Percentiles rank a stretch among this genome's conserved stretches.
These are phyloP conservation scores for Centaurea solstitialis DNA, from an alignment of 129 eudicot species.

Conservation along the genomic window DNA sequence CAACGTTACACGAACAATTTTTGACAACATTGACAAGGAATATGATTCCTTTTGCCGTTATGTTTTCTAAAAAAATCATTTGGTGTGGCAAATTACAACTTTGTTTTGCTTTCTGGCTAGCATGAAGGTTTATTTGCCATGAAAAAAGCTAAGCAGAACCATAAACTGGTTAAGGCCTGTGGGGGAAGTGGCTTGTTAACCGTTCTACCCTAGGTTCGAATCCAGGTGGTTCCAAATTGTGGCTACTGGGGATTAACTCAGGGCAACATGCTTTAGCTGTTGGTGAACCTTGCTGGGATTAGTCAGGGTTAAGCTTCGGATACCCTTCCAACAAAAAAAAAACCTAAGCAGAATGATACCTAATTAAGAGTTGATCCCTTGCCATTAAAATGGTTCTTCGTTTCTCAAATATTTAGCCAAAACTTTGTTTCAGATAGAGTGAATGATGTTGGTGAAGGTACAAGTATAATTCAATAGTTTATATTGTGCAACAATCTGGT, in stretches of 20 bases:
- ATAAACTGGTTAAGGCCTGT: no score
- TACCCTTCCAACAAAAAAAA: no score
- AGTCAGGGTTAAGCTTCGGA: no score
- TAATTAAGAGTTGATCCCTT: no score
- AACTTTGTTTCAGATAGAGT: no score
- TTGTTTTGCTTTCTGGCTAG: neutral
- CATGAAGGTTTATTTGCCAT: neutral
- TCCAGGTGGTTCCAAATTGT: no score
- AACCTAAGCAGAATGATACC: neutral
- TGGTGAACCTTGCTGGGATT: no score
- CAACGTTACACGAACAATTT: neutral
- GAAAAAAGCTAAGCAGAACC: neutral
- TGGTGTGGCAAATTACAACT: neutral
- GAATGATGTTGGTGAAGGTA: neutral
- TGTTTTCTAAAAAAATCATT: neutral
- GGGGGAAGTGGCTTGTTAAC: no score
- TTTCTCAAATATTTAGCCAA: neutral
- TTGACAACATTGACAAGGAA: neutral
- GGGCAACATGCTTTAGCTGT: no score
- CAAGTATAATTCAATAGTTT: no score
- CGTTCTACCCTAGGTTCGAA: no score
- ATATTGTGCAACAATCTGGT: neutral
- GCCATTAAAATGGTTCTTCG: neutral
- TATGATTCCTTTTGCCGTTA: neutral
- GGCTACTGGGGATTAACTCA: no score